phyloP scores from a whole-genome alignment of 1,284 basidiomycete genomes.

The Erythrobasidium hasegawianum region DNA sequence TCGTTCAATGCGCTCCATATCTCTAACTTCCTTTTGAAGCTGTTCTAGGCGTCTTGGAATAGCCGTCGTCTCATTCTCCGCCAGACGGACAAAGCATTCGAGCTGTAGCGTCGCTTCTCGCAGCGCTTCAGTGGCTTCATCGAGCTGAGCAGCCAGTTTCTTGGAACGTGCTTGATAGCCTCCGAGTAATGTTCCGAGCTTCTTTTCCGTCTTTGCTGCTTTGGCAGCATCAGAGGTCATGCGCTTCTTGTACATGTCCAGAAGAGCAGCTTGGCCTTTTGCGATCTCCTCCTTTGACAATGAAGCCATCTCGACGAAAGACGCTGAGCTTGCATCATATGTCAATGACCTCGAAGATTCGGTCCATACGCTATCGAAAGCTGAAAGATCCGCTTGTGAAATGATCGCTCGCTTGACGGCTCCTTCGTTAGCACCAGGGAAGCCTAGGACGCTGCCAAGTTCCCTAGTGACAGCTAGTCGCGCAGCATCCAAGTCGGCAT shows the following conservation, averaged over 20 bases:
- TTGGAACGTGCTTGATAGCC: conserved; percentile 81
- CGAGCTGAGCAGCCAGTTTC: conserved; percentile 64
- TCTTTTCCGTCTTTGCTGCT: conserved; percentile 85
- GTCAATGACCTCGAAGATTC: conserved; percentile 59
- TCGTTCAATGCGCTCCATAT: conserved; percentile 68
- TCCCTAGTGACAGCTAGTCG: conserved; percentile 71
- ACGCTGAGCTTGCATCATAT: conserved; percentile 59
- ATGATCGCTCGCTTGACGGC: conserved; percentile 71
- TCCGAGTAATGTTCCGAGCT: conserved; percentile 77
- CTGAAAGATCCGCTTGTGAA: conserved; percentile 60
- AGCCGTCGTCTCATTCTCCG: conserved; percentile 65
- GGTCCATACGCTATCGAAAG: conserved; percentile 64
- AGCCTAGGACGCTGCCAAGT: conserved; percentile 72
- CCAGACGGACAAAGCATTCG: conserved; percentile 70
- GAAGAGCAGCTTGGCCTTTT: conserved; percentile 61
- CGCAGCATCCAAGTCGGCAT: conserved; percentile 71
- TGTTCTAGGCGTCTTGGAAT: conserved; percentile 69
- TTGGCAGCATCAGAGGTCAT: conserved; percentile 80
- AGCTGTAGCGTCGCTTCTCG: conserved; percentile 65
- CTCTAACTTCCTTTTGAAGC: conserved; percentile 77
- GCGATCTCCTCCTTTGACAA: conserved; percentile 62
- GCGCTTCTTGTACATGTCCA: conserved; percentile 63
- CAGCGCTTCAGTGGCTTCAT: conserved; percentile 66
- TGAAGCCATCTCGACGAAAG: conserved; percentile 64
- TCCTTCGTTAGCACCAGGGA: conserved; percentile 73